Evolutionary conservation across 2,329 filamentous ascomycete species (phyloP), one percentile per base, ranked within the genome.

Genomic region (Microdochium nivale): DNA sequence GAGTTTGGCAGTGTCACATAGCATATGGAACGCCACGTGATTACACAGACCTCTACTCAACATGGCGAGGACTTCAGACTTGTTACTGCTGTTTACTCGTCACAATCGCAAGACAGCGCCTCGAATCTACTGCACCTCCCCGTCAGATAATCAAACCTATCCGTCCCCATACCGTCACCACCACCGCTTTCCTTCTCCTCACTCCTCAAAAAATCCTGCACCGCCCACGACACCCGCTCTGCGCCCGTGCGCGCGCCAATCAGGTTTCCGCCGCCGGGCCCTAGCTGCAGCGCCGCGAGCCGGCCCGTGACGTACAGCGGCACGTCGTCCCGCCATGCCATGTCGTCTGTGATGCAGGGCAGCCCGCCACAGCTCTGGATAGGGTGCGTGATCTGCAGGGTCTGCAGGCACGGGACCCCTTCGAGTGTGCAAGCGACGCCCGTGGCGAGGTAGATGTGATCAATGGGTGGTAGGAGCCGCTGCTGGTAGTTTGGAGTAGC

Each of bases 391-490:
- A 69, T 55, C 9, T 79, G 66, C 62, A 92, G 78, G 0, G 70
- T 77, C 52, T 80, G 67, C 13, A 92, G 68, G 52, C 83, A 82
- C 0, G 83, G 77, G 23, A 90, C 71, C 2, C 73, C 72, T 1
- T 67, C 61, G 25, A 89, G 79, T 56, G 90, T 75, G 0, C 81
- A 79, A 48, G 81, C 76, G 37, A 87, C 79, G 0, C 88, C 88
- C 0, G 88, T 92, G 14, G 88, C 87, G 60, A 86, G 88, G 66
- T 87, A 87, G 55, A 90, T 80, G 65, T 86, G 87, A 63, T 90
- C 67, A 14, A 81, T 71, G 0, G 75, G 67, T 0, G 83, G 81
- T 3, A 77, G 69, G 19, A 19, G 3, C 23, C 40, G 11, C n/a
- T 5, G 16, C 19, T 4, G 16, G 3, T 21, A 7, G 40, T 44